Percentiles rank a stretch among this genome's conserved stretches.
Evolutionary conservation across 2,329 filamentous ascomycete genomes (phyloP).

Genomic region (Cordyceps cateniannulata): DNA sequence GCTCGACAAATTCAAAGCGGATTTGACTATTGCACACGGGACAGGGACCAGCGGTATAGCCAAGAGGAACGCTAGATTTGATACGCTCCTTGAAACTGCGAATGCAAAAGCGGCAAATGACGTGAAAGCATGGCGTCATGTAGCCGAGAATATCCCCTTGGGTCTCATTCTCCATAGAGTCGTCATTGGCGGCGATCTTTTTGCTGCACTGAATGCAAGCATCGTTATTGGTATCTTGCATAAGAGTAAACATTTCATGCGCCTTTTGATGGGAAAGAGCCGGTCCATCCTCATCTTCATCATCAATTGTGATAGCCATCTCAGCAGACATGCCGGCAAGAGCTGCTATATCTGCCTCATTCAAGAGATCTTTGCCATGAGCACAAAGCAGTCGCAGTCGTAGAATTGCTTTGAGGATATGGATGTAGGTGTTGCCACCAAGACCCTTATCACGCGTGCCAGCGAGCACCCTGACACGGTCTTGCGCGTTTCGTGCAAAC

Average conservation of each 20-base stretch:
- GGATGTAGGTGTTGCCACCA: conserved; percentile 83
- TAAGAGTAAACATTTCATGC: conserved; percentile 77
- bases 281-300: conserved; percentile 58
- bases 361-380: conserved; percentile 86
- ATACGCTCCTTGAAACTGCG: conserved; percentile 50
- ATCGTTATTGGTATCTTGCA: conserved; percentile 75
- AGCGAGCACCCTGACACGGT: conserved; percentile 70
- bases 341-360: conserved; percentile 71
- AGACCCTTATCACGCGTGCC: conserved; percentile 52
- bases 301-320: conserved; percentile 83
- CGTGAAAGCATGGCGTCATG: conserved; percentile 82
- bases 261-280: conserved; percentile 63
- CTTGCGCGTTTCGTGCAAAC: conserved; percentile 74
- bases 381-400: conserved; percentile 86
- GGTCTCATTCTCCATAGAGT: conserved; percentile 47
- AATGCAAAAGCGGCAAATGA: conserved; percentile 73
- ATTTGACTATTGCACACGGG: conserved; percentile 61
- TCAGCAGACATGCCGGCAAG: conserved; percentile 77
- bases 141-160: conserved; percentile 64
- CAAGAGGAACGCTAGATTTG: conserved; percentile 28
- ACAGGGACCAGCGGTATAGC: conserved; percentile 49
- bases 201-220: conserved; percentile 64
- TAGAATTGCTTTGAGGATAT: conserved; percentile 86
- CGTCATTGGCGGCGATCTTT: conserved; percentile 52
- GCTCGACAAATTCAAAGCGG: conserved; percentile 57